Percentiles rank a stretch among this genome's conserved stretches.
Conservation (phyloP, 116 monocot species). For the Papilionanthe hybrid region DNA sequence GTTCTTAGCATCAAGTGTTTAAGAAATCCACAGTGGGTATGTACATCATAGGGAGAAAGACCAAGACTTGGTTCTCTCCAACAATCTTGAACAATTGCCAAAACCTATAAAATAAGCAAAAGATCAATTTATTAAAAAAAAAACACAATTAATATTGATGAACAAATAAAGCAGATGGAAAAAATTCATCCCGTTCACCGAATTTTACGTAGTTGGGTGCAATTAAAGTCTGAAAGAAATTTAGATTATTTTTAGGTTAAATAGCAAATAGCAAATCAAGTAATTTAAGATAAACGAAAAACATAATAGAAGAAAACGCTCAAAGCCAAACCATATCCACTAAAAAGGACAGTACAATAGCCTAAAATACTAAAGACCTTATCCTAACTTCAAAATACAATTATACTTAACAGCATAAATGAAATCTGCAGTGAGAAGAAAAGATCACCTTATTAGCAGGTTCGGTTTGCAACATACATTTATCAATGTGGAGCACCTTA, state of each 20-base stretch:
- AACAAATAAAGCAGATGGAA: not conserved
- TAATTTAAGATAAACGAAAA: not conserved
- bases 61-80: constrained; percentile 62
- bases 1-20: constrained; percentile 94
- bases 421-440: not conserved
- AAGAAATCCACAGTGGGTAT: constrained; percentile 79
- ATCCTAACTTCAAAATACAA: not conserved
- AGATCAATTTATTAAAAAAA: not conserved
- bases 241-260: not conserved
- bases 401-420: not conserved
- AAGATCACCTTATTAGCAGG: not conserved
- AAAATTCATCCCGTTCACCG: not conserved
- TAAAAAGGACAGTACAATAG: not conserved
- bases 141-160: not conserved
- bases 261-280: not conserved
- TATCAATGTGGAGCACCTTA: constrained; percentile 81
- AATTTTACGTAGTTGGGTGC: not conserved
- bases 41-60: constrained; percentile 79
- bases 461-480: constrained; percentile 84
- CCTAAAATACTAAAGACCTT: not conserved
- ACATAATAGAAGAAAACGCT: not conserved
- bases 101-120: constrained; percentile 82
- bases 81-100: constrained; percentile 83
- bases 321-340: not conserved
- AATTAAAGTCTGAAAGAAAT: not conserved